Percentiles rank a stretch among this genome's conserved stretches.
Conservation (phyloP, 2,329 filamentous ascomycete species). For the Curvularia eragrostidis region DNA sequence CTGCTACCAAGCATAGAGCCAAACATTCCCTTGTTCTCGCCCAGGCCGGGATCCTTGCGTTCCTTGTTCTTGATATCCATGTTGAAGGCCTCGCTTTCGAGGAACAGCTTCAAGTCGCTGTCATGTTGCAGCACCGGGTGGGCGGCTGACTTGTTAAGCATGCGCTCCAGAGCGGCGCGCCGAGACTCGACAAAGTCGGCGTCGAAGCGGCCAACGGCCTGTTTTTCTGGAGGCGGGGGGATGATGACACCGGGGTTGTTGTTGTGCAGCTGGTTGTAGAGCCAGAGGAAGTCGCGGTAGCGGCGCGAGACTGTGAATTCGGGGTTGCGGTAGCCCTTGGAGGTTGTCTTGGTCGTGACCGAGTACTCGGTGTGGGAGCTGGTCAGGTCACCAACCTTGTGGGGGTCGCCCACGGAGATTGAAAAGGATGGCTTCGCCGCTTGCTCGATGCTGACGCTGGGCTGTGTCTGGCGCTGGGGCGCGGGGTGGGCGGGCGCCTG, state of each 20-base stretch:
- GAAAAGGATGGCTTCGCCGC: slow-evolving; percentile 90
- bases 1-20: slow-evolving; percentile 80
- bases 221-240: slow-evolving; percentile 95
- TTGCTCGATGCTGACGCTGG: slow-evolving; percentile 90
- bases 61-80: slow-evolving; percentile 98
- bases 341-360: slow-evolving; percentile 93
- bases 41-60: slow-evolving; percentile 81
- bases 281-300: slow-evolving; percentile 97
- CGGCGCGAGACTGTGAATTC: slow-evolving; percentile 93
- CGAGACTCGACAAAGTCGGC: slow-evolving; percentile 95
- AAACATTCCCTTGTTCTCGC: slow-evolving; percentile 92
- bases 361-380: slow-evolving; percentile 98
- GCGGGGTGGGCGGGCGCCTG: slow-evolving; percentile 59
- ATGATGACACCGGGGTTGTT: slow-evolving; percentile 96
- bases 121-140: slow-evolving; percentile 94
- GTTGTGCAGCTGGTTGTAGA: slow-evolving; percentile 91
- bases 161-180: slow-evolving; percentile 89
- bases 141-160: slow-evolving; percentile 93
- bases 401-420: slow-evolving; percentile 92
- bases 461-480: slow-evolving; percentile 63
- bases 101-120: slow-evolving; percentile 90
- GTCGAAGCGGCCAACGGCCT: slow-evolving; percentile 94
- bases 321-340: slow-evolving; percentile 90
- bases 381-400: slow-evolving; percentile 96
- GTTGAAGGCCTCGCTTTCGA: slow-evolving; percentile 96